Evolutionary conservation across 352 stramenopile species (phyloP), one percentile per base, ranked within the genome.

Genomic region (Globisporangium perplexum): DNA sequence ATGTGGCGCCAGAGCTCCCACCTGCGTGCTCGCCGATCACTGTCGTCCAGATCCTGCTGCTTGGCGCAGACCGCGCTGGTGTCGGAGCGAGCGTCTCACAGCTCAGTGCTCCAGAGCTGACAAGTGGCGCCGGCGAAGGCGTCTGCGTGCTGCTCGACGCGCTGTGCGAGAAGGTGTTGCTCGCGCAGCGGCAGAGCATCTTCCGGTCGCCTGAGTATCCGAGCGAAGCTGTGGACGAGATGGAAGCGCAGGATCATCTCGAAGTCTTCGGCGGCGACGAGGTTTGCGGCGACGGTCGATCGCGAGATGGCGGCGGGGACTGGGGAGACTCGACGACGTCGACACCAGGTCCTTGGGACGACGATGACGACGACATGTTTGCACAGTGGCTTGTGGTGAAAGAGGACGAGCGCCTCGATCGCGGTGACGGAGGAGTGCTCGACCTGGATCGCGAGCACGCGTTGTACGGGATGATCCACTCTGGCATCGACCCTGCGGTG

Each of bases 71-170:
- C 17, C 69, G 65, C 12, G 68, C 57, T 17, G 75, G 72, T 4
- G 68, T 86, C 8, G 44, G 62, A 12, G 54, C 43, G 15, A 36
- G 15, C 5, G 57, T 71, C 26, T 53, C 50, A 38, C 47, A 67
- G 10, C 35, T 86, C 4, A 83, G 65, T 28, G 69, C 79, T 4
- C 63, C 77, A 18, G 50, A 65, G 7, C 43, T 90, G 4, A 74
- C 64, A 0, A 62, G 59, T 24, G 79, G 77, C 0, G 54, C 57
- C 31, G 73, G 79, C 12, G 49, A 77, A 18, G 66, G 79, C n/a
- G 76, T 85, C 1, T 86, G 77, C 50, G 41, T 75, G 0, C 57
- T 90, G 18, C 55, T 93, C 3, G 65, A 81, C 42, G 59, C 58
- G 8, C 49, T 89, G 18, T 74, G 71, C 55, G 53, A 68, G 30